phyloP scores from a whole-genome alignment of 768 basidiomycete species.

The Trametes gibbosa region DNA sequence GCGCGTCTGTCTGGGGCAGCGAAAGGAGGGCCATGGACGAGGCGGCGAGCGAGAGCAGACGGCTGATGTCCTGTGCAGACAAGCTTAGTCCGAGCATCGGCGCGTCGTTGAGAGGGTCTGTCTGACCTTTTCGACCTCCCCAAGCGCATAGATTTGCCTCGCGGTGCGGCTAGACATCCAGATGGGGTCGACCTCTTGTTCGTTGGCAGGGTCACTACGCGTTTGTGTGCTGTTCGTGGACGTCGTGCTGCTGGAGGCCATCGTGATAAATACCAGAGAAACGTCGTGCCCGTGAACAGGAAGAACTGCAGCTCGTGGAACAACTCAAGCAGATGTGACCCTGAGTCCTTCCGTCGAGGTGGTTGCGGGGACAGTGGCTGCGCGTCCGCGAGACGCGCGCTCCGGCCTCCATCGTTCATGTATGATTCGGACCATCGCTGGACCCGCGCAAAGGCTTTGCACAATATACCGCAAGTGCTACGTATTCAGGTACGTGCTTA shows the following conservation, averaged over 20 bases:
- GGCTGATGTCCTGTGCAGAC: constrained; percentile 63
- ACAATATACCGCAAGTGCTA: no score
- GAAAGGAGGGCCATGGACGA: constrained; percentile 78
- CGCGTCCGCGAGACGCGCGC: no score
- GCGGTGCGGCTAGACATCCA: constrained; percentile 82
- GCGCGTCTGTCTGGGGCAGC: constrained; percentile 76
- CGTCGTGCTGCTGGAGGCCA: background rate
- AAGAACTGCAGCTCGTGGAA: no score
- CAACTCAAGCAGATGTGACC: no score
- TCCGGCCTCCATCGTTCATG: no score
- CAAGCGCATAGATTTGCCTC: constrained; percentile 76
- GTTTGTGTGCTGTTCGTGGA: background rate
- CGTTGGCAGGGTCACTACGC: background rate
- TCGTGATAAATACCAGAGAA: background rate
- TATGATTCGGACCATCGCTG: no score
- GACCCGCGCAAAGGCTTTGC: no score
- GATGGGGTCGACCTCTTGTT: constrained; percentile 63
- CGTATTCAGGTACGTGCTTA: no score
- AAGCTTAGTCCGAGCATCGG: background rate
- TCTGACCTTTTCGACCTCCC: constrained; percentile 73
- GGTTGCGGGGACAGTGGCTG: no score
- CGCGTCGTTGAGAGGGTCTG: background rate
- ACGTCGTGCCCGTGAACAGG: no score
- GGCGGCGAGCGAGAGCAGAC: constrained; percentile 70
- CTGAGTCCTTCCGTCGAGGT: no score